These are phyloP conservation scores for Entrophospora sp. DNA, from an alignment of 192 early-diverging fungal genomes.

Conservation along the genomic window DNA sequence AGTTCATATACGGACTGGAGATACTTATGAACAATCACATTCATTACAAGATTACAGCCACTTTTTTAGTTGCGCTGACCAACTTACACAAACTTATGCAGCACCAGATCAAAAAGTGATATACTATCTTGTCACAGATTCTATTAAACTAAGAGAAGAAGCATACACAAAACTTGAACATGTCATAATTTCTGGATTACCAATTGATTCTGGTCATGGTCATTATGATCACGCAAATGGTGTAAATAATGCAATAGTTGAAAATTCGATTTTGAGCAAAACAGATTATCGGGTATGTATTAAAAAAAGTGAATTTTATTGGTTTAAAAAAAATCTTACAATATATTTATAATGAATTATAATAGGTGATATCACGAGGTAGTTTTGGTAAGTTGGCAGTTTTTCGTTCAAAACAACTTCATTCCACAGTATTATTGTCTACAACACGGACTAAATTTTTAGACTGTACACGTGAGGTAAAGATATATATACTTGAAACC, in stretches of 20 bases:
- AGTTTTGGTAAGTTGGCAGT: no score
- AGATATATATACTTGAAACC: no score
- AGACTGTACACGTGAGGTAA: no score
- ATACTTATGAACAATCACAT: neutral
- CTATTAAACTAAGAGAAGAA: conserved; percentile 28
- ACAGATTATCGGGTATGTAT: conserved; percentile 36
- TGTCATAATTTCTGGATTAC: conserved; percentile 28
- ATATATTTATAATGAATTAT: neutral
- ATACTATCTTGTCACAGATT: conserved; percentile 38
- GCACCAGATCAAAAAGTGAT: conserved; percentile 27
- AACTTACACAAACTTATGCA: conserved; percentile 25
- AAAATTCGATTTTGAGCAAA: conserved; percentile 37
- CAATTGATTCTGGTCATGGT: conserved; percentile 12
- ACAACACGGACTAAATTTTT: no score
- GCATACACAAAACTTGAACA: conserved; percentile 26
- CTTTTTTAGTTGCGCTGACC: conserved; percentile 33
- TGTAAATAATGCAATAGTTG: conserved; percentile 32
- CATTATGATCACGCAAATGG: conserved; percentile 28
- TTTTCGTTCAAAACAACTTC: no score
- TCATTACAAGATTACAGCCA: conserved; percentile 27
- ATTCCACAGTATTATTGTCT: no score
- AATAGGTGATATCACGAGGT: no score
- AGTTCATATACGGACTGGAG: conserved; percentile 35
- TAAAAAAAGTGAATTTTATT: no score
- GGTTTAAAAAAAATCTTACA: neutral